These are phyloP conservation scores for Typha latifolia DNA, from an alignment of 176 grass and related monocot genomes.

Conservation along the genomic window DNA sequence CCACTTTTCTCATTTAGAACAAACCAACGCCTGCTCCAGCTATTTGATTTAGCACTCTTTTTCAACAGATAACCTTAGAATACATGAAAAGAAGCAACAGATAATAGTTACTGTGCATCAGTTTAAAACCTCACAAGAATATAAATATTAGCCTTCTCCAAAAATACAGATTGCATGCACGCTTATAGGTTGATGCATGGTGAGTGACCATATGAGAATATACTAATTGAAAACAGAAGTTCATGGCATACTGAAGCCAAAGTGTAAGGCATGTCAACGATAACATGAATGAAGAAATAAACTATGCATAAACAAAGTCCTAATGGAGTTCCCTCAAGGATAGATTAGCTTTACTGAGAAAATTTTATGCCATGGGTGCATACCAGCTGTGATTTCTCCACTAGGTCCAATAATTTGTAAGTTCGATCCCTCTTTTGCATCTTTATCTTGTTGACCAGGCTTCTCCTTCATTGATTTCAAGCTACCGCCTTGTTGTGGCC, in stretches of 20 bases:
- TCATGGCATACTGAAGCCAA: neutral
- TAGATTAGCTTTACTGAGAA: neutral
- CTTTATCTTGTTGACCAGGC: conserved; percentile 33
- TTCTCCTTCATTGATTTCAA: conserved; percentile 34
- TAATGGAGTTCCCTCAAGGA: neutral
- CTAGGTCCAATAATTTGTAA: conserved; percentile 63
- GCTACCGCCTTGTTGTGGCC: conserved; percentile 31
- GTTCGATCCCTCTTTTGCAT: conserved; percentile 51
- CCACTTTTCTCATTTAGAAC: conserved; percentile 83
- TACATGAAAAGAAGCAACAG: conserved; percentile 16
- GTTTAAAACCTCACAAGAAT: neutral
- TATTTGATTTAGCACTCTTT: conserved; percentile 61
- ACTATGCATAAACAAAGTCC: neutral
- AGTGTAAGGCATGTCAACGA: neutral
- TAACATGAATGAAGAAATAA: neutral
- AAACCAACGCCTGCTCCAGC: conserved; percentile 87
- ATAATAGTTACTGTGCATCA: conserved; percentile 5
- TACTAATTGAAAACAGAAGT: neutral
- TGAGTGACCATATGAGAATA: neutral
- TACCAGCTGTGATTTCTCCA: conserved; percentile 90
- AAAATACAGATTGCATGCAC: neutral
- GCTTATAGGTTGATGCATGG: neutral
- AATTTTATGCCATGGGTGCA: neutral
- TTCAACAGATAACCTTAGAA: conserved; percentile 62
- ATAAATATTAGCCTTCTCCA: neutral